These are phyloP conservation scores for Mycena citricolor DNA, from an alignment of 1,284 basidiomycete genomes.

Conservation along the genomic window DNA sequence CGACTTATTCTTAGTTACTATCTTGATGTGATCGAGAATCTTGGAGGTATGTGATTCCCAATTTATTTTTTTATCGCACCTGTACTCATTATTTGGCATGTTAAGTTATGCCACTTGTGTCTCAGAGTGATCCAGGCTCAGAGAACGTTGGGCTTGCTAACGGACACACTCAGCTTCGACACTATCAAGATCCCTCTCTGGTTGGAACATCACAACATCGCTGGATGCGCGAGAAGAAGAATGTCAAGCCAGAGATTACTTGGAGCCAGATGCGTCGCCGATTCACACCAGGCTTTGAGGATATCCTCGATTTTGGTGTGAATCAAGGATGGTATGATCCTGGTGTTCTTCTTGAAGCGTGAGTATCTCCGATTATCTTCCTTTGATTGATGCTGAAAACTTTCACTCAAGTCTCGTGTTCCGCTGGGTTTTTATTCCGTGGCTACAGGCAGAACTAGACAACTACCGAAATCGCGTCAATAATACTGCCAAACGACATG, in stretches of 20 bases:
- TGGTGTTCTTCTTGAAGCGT: slow-evolving; percentile 31
- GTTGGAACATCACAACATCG: slow-evolving; percentile 33
- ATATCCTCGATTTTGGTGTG: slow-evolving; percentile 33
- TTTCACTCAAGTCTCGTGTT: slow-evolving; percentile 35
- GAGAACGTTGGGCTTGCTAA: slow-evolving; percentile 36
- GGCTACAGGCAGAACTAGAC: slow-evolving; percentile 38
- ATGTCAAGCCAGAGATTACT: slow-evolving; percentile 32
- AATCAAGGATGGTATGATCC: slow-evolving; percentile 32
- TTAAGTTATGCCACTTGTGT: slow-evolving; percentile 28
- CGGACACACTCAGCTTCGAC: slow-evolving; percentile 30
- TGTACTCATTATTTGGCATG: not conserved
- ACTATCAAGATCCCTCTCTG: slow-evolving; percentile 29
- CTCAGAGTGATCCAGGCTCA: slow-evolving; percentile 34
- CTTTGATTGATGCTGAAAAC: not conserved
- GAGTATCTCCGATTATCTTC: slow-evolving; percentile 15
- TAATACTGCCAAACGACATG: slow-evolving; percentile 22
- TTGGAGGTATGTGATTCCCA: slow-evolving; percentile 20
- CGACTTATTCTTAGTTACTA: slow-evolving; percentile 35
- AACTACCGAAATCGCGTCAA: slow-evolving; percentile 27
- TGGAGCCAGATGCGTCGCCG: slow-evolving; percentile 27
- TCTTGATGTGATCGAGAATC: slow-evolving; percentile 23
- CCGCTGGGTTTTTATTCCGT: slow-evolving; percentile 38
- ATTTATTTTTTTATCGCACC: slow-evolving; percentile 9
- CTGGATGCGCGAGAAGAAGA: slow-evolving; percentile 28
- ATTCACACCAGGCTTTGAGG: slow-evolving; percentile 31